Percentiles rank a stretch among this genome's conserved stretches.
These are phyloP conservation scores for Leccinum subspadiceum DNA, from an alignment of 1,284 basidiomycete genomes.

Conservation along the genomic window DNA sequence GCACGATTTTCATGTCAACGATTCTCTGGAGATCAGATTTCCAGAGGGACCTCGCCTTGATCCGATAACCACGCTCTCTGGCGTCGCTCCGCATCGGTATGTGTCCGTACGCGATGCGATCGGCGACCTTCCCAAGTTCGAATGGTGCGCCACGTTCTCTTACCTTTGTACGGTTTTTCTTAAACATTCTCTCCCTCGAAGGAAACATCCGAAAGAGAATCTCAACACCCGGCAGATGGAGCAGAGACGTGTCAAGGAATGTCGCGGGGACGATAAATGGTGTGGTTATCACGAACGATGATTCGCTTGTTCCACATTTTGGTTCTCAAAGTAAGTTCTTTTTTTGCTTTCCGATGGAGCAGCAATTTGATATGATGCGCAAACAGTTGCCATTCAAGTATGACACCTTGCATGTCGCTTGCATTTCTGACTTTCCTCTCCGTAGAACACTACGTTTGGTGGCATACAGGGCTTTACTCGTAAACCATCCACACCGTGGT, in stretches of 20 bases:
- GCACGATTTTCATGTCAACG: conserved; percentile 53
- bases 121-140: conserved; percentile 61
- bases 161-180: not conserved
- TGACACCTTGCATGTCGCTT: too few species aligned
- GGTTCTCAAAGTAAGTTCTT: too few species aligned
- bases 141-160: conserved; percentile 51
- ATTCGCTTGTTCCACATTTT: too few species aligned
- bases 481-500: too few species aligned
- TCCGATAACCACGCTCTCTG: conserved; percentile 46
- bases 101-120: conserved; percentile 70
- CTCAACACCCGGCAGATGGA: conserved; percentile 16
- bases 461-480: too few species aligned
- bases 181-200: conserved; percentile 15
- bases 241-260: conserved; percentile 32
- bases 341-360: too few species aligned
- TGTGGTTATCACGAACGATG: conserved; percentile 39
- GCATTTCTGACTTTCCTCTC: too few species aligned
- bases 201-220: conserved; percentile 22
- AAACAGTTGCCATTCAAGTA: too few species aligned
- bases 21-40: conserved; percentile 48
- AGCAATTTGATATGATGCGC: too few species aligned
- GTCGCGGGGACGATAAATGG: conserved; percentile 34
- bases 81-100: conserved; percentile 50
- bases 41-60: conserved; percentile 38
- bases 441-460: too few species aligned